Percentiles rank a stretch among this genome's conserved stretches.
These are phyloP conservation scores for Endothia cerciana DNA, from an alignment of 2,329 filamentous ascomycete genomes.

Conservation along the genomic window DNA sequence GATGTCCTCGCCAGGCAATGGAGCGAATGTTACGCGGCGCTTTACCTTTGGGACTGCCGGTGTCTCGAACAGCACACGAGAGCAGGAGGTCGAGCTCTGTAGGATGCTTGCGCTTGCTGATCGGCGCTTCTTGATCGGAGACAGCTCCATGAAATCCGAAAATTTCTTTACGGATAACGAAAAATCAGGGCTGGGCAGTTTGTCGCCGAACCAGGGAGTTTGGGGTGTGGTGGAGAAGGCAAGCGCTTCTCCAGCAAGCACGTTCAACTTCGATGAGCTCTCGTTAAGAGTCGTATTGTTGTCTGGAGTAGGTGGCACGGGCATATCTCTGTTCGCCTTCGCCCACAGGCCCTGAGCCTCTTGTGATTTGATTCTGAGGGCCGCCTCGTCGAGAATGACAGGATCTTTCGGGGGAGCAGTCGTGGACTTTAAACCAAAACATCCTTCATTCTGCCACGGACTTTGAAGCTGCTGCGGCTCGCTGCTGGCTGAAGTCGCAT, in stretches of 20 bases:
- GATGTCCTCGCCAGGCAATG: constrained; percentile 33
- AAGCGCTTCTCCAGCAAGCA: constrained; percentile 14
- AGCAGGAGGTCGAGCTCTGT: not conserved
- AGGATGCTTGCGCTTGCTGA: constrained; percentile 13
- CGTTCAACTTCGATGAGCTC: constrained; percentile 11
- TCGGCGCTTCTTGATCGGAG: constrained; percentile 40
- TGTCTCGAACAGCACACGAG: constrained; percentile 20
- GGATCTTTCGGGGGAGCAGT: not conserved
- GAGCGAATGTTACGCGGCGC: constrained; percentile 44
- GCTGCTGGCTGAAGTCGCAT: not conserved
- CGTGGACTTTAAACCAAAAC: not conserved
- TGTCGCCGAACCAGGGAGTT: constrained; percentile 29
- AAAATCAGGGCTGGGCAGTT: constrained; percentile 49
- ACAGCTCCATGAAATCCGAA: constrained; percentile 55
- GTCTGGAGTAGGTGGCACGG: constrained; percentile 18
- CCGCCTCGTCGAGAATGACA: not conserved
- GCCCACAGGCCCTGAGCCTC: constrained; percentile 16
- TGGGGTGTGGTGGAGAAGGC: constrained; percentile 36
- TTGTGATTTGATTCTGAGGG: not conserved
- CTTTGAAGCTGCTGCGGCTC: constrained; percentile 7
- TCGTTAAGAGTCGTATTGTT: constrained; percentile 24
- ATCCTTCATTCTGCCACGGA: not conserved
- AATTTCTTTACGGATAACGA: constrained; percentile 56
- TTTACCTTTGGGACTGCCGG: constrained; percentile 31
- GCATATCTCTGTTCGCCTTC: not conserved